These are phyloP conservation scores for Acanthamoeba castellanii DNA, from an alignment of 208 protist genomes.

Conservation along the genomic window DNA sequence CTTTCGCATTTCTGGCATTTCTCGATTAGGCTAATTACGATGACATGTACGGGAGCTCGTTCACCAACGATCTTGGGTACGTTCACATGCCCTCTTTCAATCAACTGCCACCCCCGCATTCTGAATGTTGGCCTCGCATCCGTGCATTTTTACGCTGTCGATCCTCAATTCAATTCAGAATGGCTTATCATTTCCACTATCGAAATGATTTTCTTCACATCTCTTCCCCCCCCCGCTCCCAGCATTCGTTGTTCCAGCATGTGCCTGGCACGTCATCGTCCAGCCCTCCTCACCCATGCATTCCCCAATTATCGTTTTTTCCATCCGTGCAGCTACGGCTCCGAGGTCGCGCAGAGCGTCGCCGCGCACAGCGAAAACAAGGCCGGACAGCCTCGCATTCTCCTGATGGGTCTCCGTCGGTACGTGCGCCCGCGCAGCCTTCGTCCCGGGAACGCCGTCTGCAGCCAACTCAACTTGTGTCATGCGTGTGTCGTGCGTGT, in stretches of 20 bases:
- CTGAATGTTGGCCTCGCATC: background rate
- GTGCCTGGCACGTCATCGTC: background rate
- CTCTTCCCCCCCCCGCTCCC: background rate
- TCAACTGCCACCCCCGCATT: background rate
- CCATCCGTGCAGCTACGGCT: slow-evolving; percentile 7
- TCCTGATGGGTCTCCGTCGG: slow-evolving; percentile 91
- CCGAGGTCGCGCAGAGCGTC: slow-evolving; percentile 21
- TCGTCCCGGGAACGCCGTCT: background rate
- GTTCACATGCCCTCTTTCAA: background rate
- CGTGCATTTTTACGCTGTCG: background rate
- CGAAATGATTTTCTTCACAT: background rate
- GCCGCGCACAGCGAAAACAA: slow-evolving; percentile 83
- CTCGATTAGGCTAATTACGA: slow-evolving; percentile 1
- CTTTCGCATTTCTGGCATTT: background rate
- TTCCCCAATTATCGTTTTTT: background rate
- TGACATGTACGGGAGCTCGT: slow-evolving; percentile 32
- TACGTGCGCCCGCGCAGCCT: slow-evolving; percentile 11
- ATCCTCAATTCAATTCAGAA: background rate
- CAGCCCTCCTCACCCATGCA: background rate
- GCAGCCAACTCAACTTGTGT: background rate
- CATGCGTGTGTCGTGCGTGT: too few species aligned
- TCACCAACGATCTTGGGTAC: slow-evolving; percentile 26
- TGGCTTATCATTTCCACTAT: background rate
- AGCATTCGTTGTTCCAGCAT: background rate
- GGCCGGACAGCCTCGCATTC: slow-evolving; percentile 84